Conservation (phyloP, 2,329 filamentous ascomycete genomes). For the Alternaria ethzedia region DNA sequence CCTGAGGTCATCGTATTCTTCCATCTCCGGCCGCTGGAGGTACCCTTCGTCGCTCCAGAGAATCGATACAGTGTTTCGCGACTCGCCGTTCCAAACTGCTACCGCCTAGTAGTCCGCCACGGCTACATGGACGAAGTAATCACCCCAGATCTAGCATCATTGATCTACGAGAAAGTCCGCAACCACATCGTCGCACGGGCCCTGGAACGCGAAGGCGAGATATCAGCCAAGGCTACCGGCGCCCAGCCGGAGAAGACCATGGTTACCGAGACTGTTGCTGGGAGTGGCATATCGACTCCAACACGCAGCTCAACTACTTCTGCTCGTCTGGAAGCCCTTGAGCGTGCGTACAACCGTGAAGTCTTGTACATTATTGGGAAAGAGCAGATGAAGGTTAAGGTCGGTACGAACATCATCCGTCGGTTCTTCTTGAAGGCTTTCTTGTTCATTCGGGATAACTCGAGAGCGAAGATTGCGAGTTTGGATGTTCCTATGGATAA, state of each 20-base stretch:
- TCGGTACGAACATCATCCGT: conserved; percentile 52
- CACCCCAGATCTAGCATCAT: conserved; percentile 63
- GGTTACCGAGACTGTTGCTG: neutral
- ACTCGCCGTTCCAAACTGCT: conserved; percentile 65
- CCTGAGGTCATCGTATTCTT: conserved; percentile 77
- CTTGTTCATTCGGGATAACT: conserved; percentile 71
- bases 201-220: conserved; percentile 36
- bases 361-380: conserved; percentile 66
- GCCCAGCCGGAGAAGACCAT: neutral
- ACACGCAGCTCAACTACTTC: conserved; percentile 31
- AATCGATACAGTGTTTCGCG: conserved; percentile 58
- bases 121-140: conserved; percentile 77
- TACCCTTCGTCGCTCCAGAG: conserved; percentile 53
- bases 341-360: conserved; percentile 54
- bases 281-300: conserved; percentile 16
- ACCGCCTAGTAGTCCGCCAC: conserved; percentile 72
- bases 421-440: conserved; percentile 61
- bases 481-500: conserved; percentile 65
- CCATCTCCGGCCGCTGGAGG: conserved; percentile 69
- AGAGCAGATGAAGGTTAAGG: conserved; percentile 48
- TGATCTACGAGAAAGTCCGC: conserved; percentile 65
- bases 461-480: conserved; percentile 69
- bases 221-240: conserved; percentile 10
- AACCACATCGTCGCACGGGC: conserved; percentile 42
- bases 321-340: conserved; percentile 43